Conservation (phyloP, 148 eudicot species). For the Polygonum aviculare region DNA sequence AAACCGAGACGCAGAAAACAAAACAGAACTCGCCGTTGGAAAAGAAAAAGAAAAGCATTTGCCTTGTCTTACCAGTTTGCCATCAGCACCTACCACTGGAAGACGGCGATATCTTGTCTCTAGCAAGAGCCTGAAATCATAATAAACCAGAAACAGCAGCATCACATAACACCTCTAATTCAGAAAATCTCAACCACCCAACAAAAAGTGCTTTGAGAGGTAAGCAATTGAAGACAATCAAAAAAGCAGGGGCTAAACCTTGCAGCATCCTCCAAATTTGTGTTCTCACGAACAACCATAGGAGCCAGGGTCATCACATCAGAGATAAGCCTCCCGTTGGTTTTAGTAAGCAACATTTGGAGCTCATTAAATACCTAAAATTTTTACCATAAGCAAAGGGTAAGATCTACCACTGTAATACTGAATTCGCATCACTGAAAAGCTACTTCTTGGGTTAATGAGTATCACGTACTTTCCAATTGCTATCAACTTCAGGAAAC, state of each 20-base stretch:
- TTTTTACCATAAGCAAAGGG: background rate
- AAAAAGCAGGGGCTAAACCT: slow-evolving; percentile 27
- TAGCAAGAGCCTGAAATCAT: slow-evolving; percentile 48
- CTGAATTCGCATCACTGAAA: background rate
- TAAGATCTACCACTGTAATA: background rate
- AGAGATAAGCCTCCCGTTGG: background rate
- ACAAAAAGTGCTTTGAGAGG: background rate
- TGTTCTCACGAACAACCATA: slow-evolving; percentile 63
- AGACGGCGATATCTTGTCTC: slow-evolving; percentile 80
- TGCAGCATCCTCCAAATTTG: slow-evolving; percentile 96
- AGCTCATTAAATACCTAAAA: background rate
- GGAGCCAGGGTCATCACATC: slow-evolving; percentile 89
- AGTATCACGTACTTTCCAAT: slow-evolving; percentile 72
- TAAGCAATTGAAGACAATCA: background rate
- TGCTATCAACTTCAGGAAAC: slow-evolving; percentile 89
- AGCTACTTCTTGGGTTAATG: background rate
- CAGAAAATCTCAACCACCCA: no score
- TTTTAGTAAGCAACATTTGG: background rate
- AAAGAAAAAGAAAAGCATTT: background rate
- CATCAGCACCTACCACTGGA: slow-evolving; percentile 71
- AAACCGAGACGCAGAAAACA: background rate
- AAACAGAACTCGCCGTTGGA: background rate
- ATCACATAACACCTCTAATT: background rate
- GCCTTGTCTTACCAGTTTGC: slow-evolving; percentile 36
- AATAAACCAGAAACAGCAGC: background rate